These are phyloP conservation scores for Hypoxylon sp. DNA, from an alignment of 2,329 filamentous ascomycete genomes.

Conservation along the genomic window DNA sequence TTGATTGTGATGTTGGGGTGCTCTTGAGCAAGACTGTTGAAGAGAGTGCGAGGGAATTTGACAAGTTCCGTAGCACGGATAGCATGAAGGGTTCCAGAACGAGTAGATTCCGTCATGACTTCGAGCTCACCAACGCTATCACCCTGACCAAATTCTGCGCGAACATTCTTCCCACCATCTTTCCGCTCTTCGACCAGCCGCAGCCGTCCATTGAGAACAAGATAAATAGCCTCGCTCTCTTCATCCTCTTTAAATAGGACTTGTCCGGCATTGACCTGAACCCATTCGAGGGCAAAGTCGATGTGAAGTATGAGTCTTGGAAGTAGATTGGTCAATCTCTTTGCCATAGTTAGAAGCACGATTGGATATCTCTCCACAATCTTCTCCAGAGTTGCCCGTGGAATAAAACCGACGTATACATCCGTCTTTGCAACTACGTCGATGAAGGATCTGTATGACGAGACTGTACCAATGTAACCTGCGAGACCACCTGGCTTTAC, in stretches of 20 bases:
- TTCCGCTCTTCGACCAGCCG: slow-evolving; percentile 86
- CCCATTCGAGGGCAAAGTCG: slow-evolving; percentile 98
- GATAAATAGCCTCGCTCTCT: slow-evolving; percentile 98
- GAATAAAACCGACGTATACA: slow-evolving; percentile 96
- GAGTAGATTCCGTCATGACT: slow-evolving; percentile 92
- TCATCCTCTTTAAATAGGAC: slow-evolving; percentile 94
- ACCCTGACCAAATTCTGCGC: slow-evolving; percentile 95
- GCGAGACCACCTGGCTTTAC: slow-evolving; percentile 96
- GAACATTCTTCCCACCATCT: slow-evolving; percentile 85
- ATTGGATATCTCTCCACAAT: slow-evolving; percentile 95
- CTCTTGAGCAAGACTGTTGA: slow-evolving; percentile 97
- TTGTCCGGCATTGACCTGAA: slow-evolving; percentile 95
- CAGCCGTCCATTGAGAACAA: slow-evolving; percentile 93
- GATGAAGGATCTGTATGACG: slow-evolving; percentile 95
- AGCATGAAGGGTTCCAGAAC: slow-evolving; percentile 93
- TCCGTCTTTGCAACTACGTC: slow-evolving; percentile 98
- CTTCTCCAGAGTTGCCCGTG: slow-evolving; percentile 85
- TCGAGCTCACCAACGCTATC: slow-evolving; percentile 98
- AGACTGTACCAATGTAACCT: slow-evolving; percentile 94
- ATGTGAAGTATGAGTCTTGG: slow-evolving; percentile 94
- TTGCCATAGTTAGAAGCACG: slow-evolving; percentile 94
- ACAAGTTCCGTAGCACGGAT: slow-evolving; percentile 97
- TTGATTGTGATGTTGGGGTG: slow-evolving; percentile 99
- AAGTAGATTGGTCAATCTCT: slow-evolving; percentile 89
- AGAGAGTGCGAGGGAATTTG: slow-evolving; percentile 94